These are phyloP conservation scores for Nematodospora anomalae DNA, from an alignment of 1,139 yeast species.

Conservation along the genomic window DNA sequence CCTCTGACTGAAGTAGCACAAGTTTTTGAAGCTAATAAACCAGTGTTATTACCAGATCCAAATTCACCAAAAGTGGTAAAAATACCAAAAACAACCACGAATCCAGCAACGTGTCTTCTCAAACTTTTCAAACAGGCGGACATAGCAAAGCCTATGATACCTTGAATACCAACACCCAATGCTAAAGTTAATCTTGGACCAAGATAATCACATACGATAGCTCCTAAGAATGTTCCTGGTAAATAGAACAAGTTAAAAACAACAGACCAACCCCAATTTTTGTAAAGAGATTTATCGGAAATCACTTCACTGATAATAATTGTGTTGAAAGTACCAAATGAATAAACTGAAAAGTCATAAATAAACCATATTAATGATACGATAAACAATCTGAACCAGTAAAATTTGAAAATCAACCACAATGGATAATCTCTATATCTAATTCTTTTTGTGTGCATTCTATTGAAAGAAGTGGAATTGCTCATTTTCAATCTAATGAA, in stretches of 20 bases:
- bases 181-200: conserved; percentile 83
- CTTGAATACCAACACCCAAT: conserved; percentile 69
- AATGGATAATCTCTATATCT: conserved; percentile 54
- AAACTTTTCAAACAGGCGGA: conserved; percentile 67
- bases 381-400: conserved; percentile 74
- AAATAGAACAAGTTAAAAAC: conserved; percentile 83
- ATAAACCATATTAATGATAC: conserved; percentile 84
- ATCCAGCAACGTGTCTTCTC: conserved; percentile 64
- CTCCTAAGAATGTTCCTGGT: conserved; percentile 91
- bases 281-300: conserved; percentile 48
- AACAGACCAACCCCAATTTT: conserved; percentile 89
- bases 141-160: conserved; percentile 81
- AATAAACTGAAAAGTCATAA: conserved; percentile 83
- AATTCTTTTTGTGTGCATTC: conserved; percentile 65
- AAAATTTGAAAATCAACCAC: conserved; percentile 67
- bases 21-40: conserved; percentile 82
- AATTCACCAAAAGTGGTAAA: conserved; percentile 86
- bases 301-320: conserved; percentile 60
- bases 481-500: conserved; percentile 71
- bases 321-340: conserved; percentile 81
- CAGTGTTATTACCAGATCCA: conserved; percentile 92
- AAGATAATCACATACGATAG: conserved; percentile 70
- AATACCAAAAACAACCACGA: conserved; percentile 83
- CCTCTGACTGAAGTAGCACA: conserved; percentile 90
- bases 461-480: conserved; percentile 69